Percentiles rank a stretch among this genome's conserved stretches.
These are phyloP conservation scores for Ceratocystis destructans DNA, from an alignment of 2,329 filamentous ascomycete species.

Conservation along the genomic window DNA sequence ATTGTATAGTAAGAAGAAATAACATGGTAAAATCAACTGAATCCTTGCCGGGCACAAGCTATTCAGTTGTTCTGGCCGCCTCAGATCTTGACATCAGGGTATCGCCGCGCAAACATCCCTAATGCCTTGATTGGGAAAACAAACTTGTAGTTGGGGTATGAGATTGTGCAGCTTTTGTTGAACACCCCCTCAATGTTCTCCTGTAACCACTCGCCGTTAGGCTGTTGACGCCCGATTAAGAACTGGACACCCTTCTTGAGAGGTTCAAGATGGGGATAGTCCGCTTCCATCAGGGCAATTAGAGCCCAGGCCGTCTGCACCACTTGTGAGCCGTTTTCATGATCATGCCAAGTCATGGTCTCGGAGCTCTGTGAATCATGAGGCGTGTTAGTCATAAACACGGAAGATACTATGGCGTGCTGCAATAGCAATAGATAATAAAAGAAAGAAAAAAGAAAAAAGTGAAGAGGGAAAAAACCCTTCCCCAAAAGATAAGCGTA, in stretches of 20 bases:
- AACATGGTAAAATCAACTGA: too few species aligned
- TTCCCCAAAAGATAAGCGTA: background rate
- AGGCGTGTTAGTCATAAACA: constrained; percentile 5
- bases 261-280: constrained; percentile 60
- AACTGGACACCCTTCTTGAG: constrained; percentile 63
- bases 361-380: constrained; percentile 51
- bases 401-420: too few species aligned
- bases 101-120: constrained; percentile 69
- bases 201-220: constrained; percentile 87
- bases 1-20: too few species aligned
- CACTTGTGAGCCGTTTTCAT: constrained; percentile 64
- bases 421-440: too few species aligned
- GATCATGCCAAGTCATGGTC: constrained; percentile 58
- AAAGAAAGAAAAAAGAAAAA: background rate
- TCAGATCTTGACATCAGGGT: constrained; percentile 47
- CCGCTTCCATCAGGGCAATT: constrained; percentile 68
- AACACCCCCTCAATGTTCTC: constrained; percentile 97
- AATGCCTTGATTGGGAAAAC: constrained; percentile 88
- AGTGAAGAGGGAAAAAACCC: background rate
- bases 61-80: constrained; percentile 23
- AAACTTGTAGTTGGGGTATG: constrained; percentile 98
- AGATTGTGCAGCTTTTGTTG: constrained; percentile 99
- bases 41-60: constrained; percentile 19
- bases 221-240: constrained; percentile 71
- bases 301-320: constrained; percentile 90